Evolutionary conservation across 2,329 filamentous ascomycete species (phyloP).

Genomic region (Phialemoniopsis sp.): DNA sequence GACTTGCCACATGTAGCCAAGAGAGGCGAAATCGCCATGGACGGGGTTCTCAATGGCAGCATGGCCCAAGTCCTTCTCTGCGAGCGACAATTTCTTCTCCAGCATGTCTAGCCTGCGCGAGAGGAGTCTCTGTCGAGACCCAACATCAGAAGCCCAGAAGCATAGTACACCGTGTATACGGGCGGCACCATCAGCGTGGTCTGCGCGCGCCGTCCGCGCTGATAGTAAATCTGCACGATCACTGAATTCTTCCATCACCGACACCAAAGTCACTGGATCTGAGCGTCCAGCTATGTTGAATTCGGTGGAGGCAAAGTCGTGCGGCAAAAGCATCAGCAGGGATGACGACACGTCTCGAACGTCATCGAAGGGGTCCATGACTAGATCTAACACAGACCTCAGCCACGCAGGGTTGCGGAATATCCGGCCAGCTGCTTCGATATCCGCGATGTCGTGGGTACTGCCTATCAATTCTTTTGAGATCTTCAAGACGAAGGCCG

Average conservation of each 20-base stretch:
- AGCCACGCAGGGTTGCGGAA: slow-evolving; percentile 45
- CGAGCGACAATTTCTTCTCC: slow-evolving; percentile 59
- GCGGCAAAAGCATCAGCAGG: slow-evolving; percentile 46
- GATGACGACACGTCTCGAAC: slow-evolving; percentile 60
- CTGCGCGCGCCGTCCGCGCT: slow-evolving; percentile 72
- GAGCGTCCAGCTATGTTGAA: too few species aligned
- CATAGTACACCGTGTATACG: slow-evolving; percentile 69
- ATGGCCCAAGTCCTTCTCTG: slow-evolving; percentile 59
- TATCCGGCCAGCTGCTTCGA: slow-evolving; percentile 15
- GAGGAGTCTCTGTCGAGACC: slow-evolving; percentile 46
- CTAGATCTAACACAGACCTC: slow-evolving; percentile 68
- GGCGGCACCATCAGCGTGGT: slow-evolving; percentile 89
- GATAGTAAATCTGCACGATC: slow-evolving; percentile 53
- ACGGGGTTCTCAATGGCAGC: slow-evolving; percentile 65
- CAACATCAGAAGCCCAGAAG: slow-evolving; percentile 41
- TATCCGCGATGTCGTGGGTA: slow-evolving; percentile 17
- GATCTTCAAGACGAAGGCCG: slow-evolving; percentile 63
- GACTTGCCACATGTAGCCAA: slow-evolving; percentile 50
- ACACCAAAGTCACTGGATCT: slow-evolving; percentile 10
- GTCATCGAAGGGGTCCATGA: slow-evolving; percentile 91
- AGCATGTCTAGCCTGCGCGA: slow-evolving; percentile 55
- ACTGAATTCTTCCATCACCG: slow-evolving; percentile 42
- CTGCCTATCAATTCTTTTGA: slow-evolving; percentile 51
- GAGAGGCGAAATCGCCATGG: slow-evolving; percentile 41
- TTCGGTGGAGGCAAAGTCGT: slow-evolving; percentile 10